These are phyloP conservation scores for Metschnikowia bowlesiae DNA, from an alignment of 805 yeast genomes.

Conservation along the genomic window DNA sequence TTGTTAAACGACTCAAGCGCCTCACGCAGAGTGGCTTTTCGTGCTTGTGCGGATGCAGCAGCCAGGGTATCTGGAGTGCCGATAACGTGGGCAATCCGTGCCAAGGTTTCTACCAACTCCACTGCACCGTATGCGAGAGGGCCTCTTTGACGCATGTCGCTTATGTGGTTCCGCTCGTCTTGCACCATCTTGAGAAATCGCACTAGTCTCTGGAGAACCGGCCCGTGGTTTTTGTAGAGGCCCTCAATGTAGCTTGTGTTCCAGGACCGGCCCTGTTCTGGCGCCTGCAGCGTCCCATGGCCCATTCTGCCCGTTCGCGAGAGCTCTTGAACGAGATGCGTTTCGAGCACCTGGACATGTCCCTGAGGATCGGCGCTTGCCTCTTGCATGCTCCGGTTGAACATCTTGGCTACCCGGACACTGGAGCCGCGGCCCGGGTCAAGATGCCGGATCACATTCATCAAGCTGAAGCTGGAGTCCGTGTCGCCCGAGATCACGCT, in stretches of 20 bases:
- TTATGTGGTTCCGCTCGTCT: constrained; percentile 8
- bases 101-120: constrained; percentile 9
- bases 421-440: constrained; percentile 24
- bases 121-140: constrained; percentile 12
- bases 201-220: constrained; percentile 8
- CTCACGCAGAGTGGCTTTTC: constrained; percentile 6
- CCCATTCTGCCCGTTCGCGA: not conserved
- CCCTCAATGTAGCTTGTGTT: not conserved
- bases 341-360: constrained; percentile 7
- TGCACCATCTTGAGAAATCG: constrained; percentile 13
- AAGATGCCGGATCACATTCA: constrained; percentile 24
- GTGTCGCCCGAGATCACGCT: constrained; percentile 22
- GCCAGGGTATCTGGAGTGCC: constrained; percentile 7
- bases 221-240: constrained; percentile 10
- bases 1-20: constrained; percentile 13
- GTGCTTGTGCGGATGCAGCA: constrained; percentile 1
- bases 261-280: not conserved
- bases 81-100: constrained; percentile 10
- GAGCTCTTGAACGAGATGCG: constrained; percentile 11
- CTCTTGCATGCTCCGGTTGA: constrained; percentile 16
- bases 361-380: not conserved
- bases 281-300: too few species aligned
- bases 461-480: constrained; percentile 30
- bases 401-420: constrained; percentile 25
- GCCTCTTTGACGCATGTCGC: constrained; percentile 2